Evolutionary conservation across 192 early-diverging fungal genomes (phyloP).

Genomic region (Linnemannia schmuckeri): DNA sequence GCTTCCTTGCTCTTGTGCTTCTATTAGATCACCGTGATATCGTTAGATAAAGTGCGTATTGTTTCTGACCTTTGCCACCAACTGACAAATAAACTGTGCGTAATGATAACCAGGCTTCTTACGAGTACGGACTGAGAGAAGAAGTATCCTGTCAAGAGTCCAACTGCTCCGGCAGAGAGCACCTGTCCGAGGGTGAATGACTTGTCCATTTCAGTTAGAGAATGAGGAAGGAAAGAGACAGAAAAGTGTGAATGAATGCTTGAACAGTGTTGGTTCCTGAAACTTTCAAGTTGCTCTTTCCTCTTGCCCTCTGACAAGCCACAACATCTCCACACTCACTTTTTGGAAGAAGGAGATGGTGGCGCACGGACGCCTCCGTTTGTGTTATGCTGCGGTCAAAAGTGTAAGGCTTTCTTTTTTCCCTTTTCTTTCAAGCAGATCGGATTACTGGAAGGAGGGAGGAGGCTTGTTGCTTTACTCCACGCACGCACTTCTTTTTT

Average conservation of each 20-base stretch:
- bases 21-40: not conserved
- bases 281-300: not conserved
- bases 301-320: not conserved
- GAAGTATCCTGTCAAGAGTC: conserved; percentile 40
- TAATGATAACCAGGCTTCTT: not conserved
- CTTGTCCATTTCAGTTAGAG: conserved; percentile 28
- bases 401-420: not conserved
- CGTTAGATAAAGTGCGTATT: not conserved
- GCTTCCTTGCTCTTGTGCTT: not conserved
- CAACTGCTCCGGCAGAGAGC: conserved; percentile 41
- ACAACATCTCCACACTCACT: not conserved
- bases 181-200: conserved; percentile 51
- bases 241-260: not conserved
- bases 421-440: not conserved
- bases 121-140: conserved; percentile 29
- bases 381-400: not conserved
- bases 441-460: not conserved
- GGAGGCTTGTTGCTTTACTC: not conserved
- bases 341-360: not conserved
- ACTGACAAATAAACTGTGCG: too few relatives aligned
- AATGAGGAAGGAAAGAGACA: not conserved
- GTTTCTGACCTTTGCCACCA: not conserved
- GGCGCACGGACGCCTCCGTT: not conserved
- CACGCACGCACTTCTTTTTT: not conserved
- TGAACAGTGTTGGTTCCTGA: not conserved